Base-by-base conservation (phyloP, 2,329 filamentous ascomycete species). In the Trichoderma atrobrunneum region DNA sequence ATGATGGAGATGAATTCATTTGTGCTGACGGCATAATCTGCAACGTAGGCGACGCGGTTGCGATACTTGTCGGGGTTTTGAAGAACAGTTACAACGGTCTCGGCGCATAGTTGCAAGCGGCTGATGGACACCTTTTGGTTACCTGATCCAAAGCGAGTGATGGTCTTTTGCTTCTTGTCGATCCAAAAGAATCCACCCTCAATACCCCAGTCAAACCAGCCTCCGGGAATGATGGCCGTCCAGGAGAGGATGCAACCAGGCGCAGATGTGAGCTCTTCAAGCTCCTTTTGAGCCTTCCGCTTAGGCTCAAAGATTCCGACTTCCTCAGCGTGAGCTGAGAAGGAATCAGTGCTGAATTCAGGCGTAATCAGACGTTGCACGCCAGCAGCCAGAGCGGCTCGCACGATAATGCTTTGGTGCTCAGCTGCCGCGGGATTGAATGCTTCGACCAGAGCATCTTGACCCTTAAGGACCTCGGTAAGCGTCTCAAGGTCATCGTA, bases 191-290 rank as follows among this genome's bases (percentile, higher is more conserved):
- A 73, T 1, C 72, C 76, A 7, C 34, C 51, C 32, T 74, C 63
- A 11, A 77, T 76, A 1, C 60, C 56, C 74, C 74, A 77, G 68
- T 77, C 76, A 36, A 75, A 77, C 75, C 74, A 77, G 0, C 64
- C 71, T 2, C 76, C 74, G 1, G 73, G 59, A 0, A 76, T 65
- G 30, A 77, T 74, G n/a, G 75, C 75, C 0, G 76, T 77, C 76
- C 75, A 77, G 1, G 71, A 63, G 5, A 77, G 57, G 7, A 16
- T 71, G 0, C 51, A 72, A 12, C 28, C 51, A 0, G 70, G 54
- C 18, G 66, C 56, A 0, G 70, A 28, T 1, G 56, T 54, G 21
- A 70, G 67, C 24, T 26, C 39, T n/a, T 76, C 75, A 8, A 77
- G 75, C 34, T 73, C 73, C 0, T 51, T 68, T 64, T 77, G 74